phyloP scores from a whole-genome alignment of 331 rosid species.

The Rhamnella rubrinervis region DNA sequence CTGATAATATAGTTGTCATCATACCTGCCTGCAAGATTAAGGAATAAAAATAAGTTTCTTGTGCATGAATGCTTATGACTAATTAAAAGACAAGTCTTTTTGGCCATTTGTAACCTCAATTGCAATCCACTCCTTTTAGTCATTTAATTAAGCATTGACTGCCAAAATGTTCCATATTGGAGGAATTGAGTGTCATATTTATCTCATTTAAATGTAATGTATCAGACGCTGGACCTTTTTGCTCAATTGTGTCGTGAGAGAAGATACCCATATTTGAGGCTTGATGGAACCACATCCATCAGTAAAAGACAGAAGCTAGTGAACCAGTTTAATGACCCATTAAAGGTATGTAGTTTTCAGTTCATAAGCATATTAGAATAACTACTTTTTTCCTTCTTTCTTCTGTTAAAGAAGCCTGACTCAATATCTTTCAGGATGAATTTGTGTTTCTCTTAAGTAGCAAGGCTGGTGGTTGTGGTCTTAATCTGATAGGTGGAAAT shows the following conservation, averaged over 20 bases:
- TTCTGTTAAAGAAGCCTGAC: conserved; percentile 4
- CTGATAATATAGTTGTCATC: too few species aligned
- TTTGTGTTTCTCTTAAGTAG: conserved; percentile 95
- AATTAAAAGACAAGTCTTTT: background rate
- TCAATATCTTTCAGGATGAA: conserved; percentile 63
- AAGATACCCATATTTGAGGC: conserved; percentile 88
- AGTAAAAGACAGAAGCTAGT: conserved; percentile 94
- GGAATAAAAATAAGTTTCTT: background rate
- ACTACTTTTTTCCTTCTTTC: conserved; percentile 1
- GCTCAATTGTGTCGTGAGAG: conserved; percentile 93
- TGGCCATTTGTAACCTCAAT: conserved; percentile 3
- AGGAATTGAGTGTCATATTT: conserved; percentile 4
- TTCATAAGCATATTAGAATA: conserved; percentile 5
- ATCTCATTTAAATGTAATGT: conserved; percentile 24
- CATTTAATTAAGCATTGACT: background rate
- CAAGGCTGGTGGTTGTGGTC: conserved; percentile 99
- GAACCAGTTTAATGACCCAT: conserved; percentile 73
- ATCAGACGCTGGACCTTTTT: conserved; percentile 92
- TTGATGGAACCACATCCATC: conserved; percentile 89
- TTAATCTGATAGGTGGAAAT: conserved; percentile 94
- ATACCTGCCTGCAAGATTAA: background rate
- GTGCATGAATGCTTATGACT: background rate
- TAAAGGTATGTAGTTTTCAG: conserved; percentile 47
- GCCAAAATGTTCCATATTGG: background rate
- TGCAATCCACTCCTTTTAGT: background rate